Conservation (phyloP, 2,329 filamentous ascomycete species). For the Penicillium sp. region DNA sequence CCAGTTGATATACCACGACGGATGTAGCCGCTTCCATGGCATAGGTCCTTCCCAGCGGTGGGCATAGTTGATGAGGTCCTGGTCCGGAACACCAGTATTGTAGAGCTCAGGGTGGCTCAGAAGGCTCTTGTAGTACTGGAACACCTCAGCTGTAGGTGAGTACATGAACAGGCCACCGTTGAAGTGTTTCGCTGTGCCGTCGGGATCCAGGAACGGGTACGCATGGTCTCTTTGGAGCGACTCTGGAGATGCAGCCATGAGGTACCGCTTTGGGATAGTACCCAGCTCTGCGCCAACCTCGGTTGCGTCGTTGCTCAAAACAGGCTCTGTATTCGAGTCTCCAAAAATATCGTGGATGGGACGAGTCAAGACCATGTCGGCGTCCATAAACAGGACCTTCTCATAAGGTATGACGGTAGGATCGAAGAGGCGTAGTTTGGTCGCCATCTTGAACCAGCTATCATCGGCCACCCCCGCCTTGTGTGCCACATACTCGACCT, state of each 20-base stretch:
- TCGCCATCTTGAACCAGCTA: background rate
- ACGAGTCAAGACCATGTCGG: constrained; percentile 10
- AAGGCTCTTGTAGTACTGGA: constrained; percentile 38
- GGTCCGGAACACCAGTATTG: constrained; percentile 39
- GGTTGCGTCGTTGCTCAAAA: background rate
- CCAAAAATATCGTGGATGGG: constrained; percentile 9
- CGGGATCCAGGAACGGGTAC: constrained; percentile 1
- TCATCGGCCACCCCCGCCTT: background rate
- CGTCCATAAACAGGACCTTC: constrained; percentile 11
- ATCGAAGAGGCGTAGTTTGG: constrained; percentile 7
- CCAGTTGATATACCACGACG: constrained; percentile 32
- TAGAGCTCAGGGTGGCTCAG: constrained; percentile 36
- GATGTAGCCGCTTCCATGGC: constrained; percentile 41
- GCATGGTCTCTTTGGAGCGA: constrained; percentile 1
- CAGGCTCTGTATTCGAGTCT: background rate
- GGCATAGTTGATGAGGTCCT: constrained; percentile 45
- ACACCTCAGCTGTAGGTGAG: constrained; percentile 38
- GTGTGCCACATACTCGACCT: constrained; percentile 7
- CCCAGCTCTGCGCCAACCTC: background rate
- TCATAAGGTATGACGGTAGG: constrained; percentile 7
- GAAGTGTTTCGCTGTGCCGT: constrained; percentile 2
- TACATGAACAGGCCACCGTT: constrained; percentile 39
- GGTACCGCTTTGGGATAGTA: constrained; percentile 6
- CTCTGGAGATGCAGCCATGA: constrained; percentile 10
- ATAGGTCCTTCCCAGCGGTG: constrained; percentile 40